phyloP scores from a whole-genome alignment of 352 stramenopile species.

The Globisporangium megalacanthum region DNA sequence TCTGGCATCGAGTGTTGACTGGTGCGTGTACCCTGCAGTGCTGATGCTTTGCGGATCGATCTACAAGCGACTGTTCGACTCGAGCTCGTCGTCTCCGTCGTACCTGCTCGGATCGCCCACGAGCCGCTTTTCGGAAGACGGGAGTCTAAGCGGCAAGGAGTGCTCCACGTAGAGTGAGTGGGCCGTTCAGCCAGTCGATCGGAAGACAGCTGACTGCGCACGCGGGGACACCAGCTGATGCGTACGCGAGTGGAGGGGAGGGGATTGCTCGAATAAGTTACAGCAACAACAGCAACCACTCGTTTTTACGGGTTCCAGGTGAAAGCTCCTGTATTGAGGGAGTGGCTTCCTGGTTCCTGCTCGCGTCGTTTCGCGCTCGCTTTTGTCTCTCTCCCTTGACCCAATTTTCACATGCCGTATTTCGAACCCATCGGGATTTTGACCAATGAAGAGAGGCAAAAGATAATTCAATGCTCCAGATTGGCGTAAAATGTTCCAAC shows the following conservation, averaged over 20 bases:
- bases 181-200: constrained; percentile 1
- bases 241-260: constrained; percentile 3
- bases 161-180: constrained; percentile 26
- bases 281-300: not conserved
- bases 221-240: not conserved
- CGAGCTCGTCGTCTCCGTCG: constrained; percentile 34
- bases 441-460: too few relatives aligned
- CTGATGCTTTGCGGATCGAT: constrained; percentile 69
- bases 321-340: too few relatives aligned
- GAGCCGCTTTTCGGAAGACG: constrained; percentile 46
- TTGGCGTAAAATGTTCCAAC: too few relatives aligned
- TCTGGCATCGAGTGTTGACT: not conserved
- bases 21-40: constrained; percentile 24
- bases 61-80: constrained; percentile 67
- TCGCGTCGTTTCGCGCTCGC: too few relatives aligned
- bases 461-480: too few relatives aligned
- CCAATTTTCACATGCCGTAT: too few relatives aligned
- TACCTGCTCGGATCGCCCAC: constrained; percentile 44
- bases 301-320: too few relatives aligned
- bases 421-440: too few relatives aligned
- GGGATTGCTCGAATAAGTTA: constrained; percentile 9
- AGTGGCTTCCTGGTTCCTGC: too few relatives aligned
- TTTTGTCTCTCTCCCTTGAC: too few relatives aligned
- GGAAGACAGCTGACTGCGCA: not conserved
- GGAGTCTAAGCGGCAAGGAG: constrained; percentile 38